Evolutionary conservation across 495 filamentous ascomycete genomes (phyloP).

Genomic region (Evansstolkia leycettana): DNA sequence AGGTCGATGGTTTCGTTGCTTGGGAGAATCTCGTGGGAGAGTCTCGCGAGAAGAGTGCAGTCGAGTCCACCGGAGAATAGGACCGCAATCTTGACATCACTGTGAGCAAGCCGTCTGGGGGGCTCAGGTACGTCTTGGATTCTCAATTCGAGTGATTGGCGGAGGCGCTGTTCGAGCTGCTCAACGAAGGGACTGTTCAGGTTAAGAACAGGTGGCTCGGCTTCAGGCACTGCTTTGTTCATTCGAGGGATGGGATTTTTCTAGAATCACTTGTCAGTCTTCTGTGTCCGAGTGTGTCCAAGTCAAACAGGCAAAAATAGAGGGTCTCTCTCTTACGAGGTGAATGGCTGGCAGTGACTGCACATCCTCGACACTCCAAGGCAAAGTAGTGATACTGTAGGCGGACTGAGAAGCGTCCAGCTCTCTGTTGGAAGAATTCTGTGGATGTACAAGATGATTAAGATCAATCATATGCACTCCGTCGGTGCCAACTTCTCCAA

Average conservation of each 20-base stretch:
- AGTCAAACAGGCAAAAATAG: too few relatives aligned
- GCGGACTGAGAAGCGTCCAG: constrained; percentile 1
- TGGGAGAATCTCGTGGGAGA: constrained; percentile 71
- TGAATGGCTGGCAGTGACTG: constrained; percentile 10
- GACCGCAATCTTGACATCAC: constrained; percentile 52
- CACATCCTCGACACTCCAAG: constrained; percentile 14
- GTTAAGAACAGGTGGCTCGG: constrained; percentile 24
- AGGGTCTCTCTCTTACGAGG: constrained; percentile 25
- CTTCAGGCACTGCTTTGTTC: constrained; percentile 40
- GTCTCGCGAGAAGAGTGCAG: constrained; percentile 74
- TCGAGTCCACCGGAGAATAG: constrained; percentile 93
- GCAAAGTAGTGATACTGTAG: constrained; percentile 21
- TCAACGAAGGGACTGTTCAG: constrained; percentile 39
- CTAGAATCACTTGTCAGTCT: constrained; percentile 10
- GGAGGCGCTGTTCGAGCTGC: constrained; percentile 44
- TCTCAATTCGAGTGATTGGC: constrained; percentile 50
- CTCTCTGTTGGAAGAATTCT: background rate
- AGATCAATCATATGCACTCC: constrained; percentile 61
- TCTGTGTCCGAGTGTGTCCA: too few relatives aligned
- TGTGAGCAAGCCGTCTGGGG: constrained; percentile 11
- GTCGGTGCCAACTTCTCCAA: constrained; percentile 73
- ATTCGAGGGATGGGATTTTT: constrained; percentile 51
- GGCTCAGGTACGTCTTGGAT: constrained; percentile 56
- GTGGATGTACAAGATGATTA: constrained; percentile 6
- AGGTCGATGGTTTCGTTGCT: constrained; percentile 62